These are phyloP conservation scores for Dothiorella sarmentorum DNA, from an alignment of 2,329 filamentous ascomycete genomes.

Conservation along the genomic window DNA sequence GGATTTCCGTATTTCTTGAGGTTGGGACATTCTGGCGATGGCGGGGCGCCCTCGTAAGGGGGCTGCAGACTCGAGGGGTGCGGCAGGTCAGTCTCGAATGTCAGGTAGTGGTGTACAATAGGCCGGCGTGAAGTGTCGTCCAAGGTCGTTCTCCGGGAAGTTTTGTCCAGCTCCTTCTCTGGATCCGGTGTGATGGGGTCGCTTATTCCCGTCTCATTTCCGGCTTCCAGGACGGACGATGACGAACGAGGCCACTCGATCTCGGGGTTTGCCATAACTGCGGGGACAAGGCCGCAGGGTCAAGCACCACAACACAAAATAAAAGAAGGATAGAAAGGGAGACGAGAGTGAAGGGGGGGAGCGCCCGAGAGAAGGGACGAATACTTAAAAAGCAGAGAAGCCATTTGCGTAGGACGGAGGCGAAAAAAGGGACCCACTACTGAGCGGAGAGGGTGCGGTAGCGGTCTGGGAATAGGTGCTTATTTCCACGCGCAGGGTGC, in stretches of 20 bases:
- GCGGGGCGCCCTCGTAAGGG: conserved; percentile 30
- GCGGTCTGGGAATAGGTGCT: conserved; percentile 12
- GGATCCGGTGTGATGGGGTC: background rate
- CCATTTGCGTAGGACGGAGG: conserved; percentile 11
- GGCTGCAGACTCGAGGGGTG: conserved; percentile 38
- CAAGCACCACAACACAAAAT: conserved; percentile 15
- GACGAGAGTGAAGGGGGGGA: background rate
- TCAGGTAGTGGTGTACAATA: conserved; percentile 59
- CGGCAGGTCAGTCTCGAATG: conserved; percentile 59
- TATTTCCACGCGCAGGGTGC: conserved; percentile 11
- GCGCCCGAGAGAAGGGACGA: background rate
- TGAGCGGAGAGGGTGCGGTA: conserved; percentile 12
- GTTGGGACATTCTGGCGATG: conserved; percentile 60
- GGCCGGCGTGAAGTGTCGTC: background rate
- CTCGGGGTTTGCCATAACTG: conserved; percentile 38
- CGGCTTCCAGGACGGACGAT: conserved; percentile 20
- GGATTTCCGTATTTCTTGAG: conserved; percentile 66
- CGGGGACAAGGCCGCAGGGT: conserved; percentile 1
- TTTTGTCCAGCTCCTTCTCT: conserved; percentile 3
- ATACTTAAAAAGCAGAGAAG: background rate
- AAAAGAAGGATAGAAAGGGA: conserved; percentile 9
- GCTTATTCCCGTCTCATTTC: conserved; percentile 18
- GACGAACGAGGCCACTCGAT: conserved; percentile 31
- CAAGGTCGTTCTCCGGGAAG: background rate
- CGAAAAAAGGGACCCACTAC: conserved; percentile 17